A percentile compares a stretch with the other conserved stretches of the same genome.
Evolutionary conservation across 2,329 filamentous ascomycete species (phyloP).

Genomic region (Penicillium palitans): DNA sequence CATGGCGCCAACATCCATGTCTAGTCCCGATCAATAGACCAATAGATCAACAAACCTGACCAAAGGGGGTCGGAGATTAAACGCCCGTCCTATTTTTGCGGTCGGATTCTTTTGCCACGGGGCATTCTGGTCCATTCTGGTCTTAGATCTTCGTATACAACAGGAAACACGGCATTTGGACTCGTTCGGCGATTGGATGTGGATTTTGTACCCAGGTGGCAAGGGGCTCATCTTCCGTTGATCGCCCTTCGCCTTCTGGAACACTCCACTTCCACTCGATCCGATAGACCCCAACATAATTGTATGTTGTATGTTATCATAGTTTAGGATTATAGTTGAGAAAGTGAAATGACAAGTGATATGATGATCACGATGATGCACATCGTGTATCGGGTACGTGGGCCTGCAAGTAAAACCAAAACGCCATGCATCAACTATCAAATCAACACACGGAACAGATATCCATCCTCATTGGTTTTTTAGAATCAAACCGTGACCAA

Average conservation of each 20-base stretch:
- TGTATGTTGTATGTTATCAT: background rate
- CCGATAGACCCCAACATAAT: background rate
- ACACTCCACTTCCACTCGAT: constrained; percentile 1
- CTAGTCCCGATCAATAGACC: background rate
- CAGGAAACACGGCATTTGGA: background rate
- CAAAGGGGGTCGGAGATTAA: constrained; percentile 5
- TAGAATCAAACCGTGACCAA: background rate
- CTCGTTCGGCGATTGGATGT: background rate
- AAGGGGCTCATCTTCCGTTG: constrained; percentile 3
- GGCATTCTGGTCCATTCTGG: background rate
- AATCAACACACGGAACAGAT: background rate
- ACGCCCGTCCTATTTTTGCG: background rate
- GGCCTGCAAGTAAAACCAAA: background rate
- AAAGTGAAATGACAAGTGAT: too few species aligned
- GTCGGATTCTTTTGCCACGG: constrained; percentile 2
- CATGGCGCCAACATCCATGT: background rate
- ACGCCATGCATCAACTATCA: background rate
- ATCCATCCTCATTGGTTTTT: constrained; percentile 2
- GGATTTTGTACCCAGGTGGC: background rate
- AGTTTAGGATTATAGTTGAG: too few species aligned
- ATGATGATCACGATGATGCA: background rate
- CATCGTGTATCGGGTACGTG: background rate
- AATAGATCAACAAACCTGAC: background rate
- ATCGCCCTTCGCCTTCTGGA: constrained; percentile 7
- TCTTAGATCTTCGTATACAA: too few species aligned